Percentiles rank a stretch among this genome's conserved stretches.
Evolutionary conservation across 768 basidiomycete genomes (phyloP).

Genomic region (Lentinula detonsa): DNA sequence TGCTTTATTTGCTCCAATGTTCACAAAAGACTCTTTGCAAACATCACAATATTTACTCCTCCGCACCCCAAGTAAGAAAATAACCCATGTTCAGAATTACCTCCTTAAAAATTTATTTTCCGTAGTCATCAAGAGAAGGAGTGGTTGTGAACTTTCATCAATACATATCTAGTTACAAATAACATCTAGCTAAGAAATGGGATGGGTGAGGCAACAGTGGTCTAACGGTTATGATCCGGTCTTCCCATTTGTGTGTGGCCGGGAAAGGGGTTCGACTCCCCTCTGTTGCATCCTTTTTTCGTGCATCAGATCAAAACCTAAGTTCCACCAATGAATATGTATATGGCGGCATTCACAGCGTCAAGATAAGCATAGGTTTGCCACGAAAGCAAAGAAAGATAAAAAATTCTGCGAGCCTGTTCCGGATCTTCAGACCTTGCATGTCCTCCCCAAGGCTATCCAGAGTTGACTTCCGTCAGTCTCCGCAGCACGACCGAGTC

Average conservation of each 20-base stretch:
- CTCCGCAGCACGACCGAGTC: background rate
- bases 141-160: no score
- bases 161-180: no score
- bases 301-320: background rate
- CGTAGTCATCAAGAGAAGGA: no score
- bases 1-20: no score
- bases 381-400: conserved; percentile 2
- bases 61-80: no score
- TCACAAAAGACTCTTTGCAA: no score
- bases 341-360: no score
- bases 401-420: conserved; percentile 3
- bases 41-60: no score
- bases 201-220: background rate
- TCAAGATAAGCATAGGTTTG: background rate
- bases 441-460: conserved; percentile 1
- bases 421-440: background rate
- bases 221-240: background rate
- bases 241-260: background rate
- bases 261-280: background rate
- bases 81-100: no score
- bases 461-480: background rate
- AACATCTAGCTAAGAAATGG: no score
- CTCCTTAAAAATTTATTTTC: no score
- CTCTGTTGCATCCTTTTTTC: background rate
- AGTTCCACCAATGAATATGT: background rate